Evolutionary conservation across 1,139 yeast genomes (phyloP).

Genomic region (Tardiomyces depauwii): DNA sequence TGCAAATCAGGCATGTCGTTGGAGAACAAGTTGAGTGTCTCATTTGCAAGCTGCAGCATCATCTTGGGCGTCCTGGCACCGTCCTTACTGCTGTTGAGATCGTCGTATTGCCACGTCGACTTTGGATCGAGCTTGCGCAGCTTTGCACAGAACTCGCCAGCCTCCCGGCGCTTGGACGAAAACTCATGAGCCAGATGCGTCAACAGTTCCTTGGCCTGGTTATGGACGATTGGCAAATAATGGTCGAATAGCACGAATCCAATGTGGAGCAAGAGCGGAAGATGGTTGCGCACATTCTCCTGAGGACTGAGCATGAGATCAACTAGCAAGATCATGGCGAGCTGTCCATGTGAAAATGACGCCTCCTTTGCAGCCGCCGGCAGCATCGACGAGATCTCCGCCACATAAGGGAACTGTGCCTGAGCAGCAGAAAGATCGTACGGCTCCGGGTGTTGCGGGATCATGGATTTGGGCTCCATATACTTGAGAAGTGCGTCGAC

Average conservation of each 20-base stretch:
- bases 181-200: conserved; percentile 62
- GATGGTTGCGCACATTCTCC: conserved; percentile 26
- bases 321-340: conserved; percentile 74
- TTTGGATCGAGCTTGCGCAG: conserved; percentile 25
- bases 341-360: conserved; percentile 77
- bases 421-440: conserved; percentile 22
- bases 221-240: conserved; percentile 70
- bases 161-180: conserved; percentile 41
- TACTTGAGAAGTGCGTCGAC: conserved; percentile 57
- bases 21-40: conserved; percentile 48
- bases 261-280: conserved; percentile 76
- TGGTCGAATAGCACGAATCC: conserved; percentile 78
- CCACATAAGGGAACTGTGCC: conserved; percentile 55
- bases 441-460: conserved; percentile 46
- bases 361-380: conserved; percentile 57
- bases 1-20: conserved; percentile 44
- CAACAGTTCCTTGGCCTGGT: conserved; percentile 68
- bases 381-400: conserved; percentile 51
- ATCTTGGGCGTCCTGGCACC: conserved; percentile 74
- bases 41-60: conserved; percentile 71
- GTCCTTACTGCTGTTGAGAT: conserved; percentile 28
- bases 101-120: conserved; percentile 78
- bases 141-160: conserved; percentile 16
- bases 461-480: conserved; percentile 77
- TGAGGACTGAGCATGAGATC: conserved; percentile 50